These are phyloP conservation scores for Auriscalpium microsporum DNA, from an alignment of 768 basidiomycete genomes.

Conservation along the genomic window DNA sequence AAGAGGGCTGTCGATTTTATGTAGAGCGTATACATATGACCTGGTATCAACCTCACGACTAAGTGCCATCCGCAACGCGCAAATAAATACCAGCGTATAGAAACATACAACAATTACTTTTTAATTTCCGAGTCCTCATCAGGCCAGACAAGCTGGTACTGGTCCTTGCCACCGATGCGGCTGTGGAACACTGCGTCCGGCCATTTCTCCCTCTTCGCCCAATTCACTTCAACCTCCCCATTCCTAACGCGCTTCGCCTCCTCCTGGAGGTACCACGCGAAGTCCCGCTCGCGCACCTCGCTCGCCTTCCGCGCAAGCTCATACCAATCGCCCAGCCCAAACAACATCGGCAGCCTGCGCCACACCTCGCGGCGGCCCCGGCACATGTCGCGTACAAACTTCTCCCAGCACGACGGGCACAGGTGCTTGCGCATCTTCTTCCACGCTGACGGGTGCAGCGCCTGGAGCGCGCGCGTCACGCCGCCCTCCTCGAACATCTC, in stretches of 20 bases:
- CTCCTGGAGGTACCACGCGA: background rate
- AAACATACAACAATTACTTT: too few species aligned
- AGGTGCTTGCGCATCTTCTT: background rate
- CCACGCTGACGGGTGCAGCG: background rate
- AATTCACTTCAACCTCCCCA: background rate
- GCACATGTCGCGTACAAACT: background rate
- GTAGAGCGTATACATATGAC: background rate
- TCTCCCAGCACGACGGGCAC: background rate
- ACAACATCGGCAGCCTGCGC: background rate
- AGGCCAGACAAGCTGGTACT: too few species aligned
- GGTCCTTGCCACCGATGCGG: too few species aligned
- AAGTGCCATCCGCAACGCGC: too few species aligned
- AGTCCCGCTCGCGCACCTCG: background rate
- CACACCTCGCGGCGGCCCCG: background rate
- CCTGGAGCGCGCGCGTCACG: background rate
- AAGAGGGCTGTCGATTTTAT: constrained; percentile 21
- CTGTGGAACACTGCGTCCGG: too few species aligned
- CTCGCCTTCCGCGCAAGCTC: background rate
- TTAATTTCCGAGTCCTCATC: too few species aligned
- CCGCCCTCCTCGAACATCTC: background rate
- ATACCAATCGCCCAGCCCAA: background rate
- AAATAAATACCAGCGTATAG: too few species aligned
- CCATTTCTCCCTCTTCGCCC: background rate
- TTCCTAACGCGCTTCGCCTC: background rate
- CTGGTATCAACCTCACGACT: too few species aligned